These are phyloP conservation scores for Irpex sp. DNA, from an alignment of 1,284 basidiomycete genomes.

Conservation along the genomic window DNA sequence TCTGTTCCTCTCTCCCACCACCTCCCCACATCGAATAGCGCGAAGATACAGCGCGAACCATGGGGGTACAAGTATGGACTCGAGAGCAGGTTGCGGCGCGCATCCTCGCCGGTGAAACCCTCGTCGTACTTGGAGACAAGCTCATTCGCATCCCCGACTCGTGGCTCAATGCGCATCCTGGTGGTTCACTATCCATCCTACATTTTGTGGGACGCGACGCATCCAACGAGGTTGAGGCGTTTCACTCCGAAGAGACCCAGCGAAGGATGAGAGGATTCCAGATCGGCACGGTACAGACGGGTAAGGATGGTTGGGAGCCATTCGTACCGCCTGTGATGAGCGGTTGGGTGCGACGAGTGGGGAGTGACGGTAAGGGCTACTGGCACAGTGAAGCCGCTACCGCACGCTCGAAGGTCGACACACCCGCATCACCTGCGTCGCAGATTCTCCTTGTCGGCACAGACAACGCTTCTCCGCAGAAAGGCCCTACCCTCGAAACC, in stretches of 20 bases:
- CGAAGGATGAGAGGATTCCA: conserved; percentile 68
- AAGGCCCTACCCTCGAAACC: conserved; percentile 45
- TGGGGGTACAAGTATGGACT: conserved; percentile 38
- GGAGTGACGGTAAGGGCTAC: conserved; percentile 36
- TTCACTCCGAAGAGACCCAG: conserved; percentile 74
- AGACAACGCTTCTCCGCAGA: conserved; percentile 22
- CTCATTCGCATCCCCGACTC: conserved; percentile 80
- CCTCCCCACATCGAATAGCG: not conserved
- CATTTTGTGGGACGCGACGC: conserved; percentile 98
- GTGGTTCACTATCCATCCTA: conserved; percentile 85
- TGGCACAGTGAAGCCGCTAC: conserved; percentile 66
- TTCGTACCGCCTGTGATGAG: conserved; percentile 88
- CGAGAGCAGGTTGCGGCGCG: conserved; percentile 60
- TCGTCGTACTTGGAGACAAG: conserved; percentile 77
- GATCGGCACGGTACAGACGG: conserved; percentile 69
- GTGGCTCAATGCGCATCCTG: conserved; percentile 89
- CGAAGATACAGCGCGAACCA: conserved; percentile 3
- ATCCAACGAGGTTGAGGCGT: conserved; percentile 92
- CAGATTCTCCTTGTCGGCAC: conserved; percentile 61
- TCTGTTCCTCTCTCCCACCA: conserved; percentile 1
- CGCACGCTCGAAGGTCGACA: conserved; percentile 32
- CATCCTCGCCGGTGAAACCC: conserved; percentile 74
- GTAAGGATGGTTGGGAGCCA: conserved; percentile 67
- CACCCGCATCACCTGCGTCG: conserved; percentile 37
- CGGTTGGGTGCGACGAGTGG: conserved; percentile 66